Conservation (phyloP, 2,329 filamentous ascomycete genomes). For the Boeremia lycopersici region DNA sequence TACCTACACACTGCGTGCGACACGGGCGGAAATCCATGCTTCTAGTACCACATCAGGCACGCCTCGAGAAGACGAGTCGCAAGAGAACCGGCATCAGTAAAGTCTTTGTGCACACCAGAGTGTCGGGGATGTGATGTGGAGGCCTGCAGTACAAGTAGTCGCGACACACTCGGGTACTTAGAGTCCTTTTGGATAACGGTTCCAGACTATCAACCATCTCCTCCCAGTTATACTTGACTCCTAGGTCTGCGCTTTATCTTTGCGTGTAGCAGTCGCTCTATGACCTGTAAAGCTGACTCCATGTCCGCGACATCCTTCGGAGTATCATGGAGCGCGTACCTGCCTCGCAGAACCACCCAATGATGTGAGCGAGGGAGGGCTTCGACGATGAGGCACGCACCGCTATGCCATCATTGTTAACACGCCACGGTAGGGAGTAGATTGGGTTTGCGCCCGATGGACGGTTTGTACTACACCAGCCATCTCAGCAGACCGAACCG, state of each 20-base stretch:
- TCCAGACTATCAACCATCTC: background rate
- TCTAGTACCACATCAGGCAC: background rate
- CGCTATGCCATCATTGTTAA: background rate
- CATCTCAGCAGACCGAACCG: constrained; percentile 18
- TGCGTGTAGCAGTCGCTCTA: background rate
- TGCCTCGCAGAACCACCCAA: too few species aligned
- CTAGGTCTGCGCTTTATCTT: background rate
- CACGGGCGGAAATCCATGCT: background rate
- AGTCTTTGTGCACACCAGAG: background rate
- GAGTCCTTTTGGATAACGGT: background rate
- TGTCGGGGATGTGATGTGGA: background rate
- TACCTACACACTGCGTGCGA: background rate
- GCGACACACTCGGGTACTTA: background rate
- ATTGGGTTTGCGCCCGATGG: background rate
- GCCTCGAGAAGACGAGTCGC: background rate
- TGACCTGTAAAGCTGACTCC: background rate
- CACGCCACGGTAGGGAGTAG: background rate
- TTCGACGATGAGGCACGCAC: background rate
- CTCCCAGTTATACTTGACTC: too few species aligned
- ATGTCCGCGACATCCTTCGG: background rate
- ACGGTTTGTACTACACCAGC: constrained; percentile 14
- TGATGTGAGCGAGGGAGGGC: background rate
- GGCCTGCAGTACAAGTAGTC: background rate
- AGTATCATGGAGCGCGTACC: background rate
- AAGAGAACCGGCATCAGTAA: too few species aligned